phyloP scores from a whole-genome alignment of 164 flowering plant genomes.

The Dillenia suffruticosa region DNA sequence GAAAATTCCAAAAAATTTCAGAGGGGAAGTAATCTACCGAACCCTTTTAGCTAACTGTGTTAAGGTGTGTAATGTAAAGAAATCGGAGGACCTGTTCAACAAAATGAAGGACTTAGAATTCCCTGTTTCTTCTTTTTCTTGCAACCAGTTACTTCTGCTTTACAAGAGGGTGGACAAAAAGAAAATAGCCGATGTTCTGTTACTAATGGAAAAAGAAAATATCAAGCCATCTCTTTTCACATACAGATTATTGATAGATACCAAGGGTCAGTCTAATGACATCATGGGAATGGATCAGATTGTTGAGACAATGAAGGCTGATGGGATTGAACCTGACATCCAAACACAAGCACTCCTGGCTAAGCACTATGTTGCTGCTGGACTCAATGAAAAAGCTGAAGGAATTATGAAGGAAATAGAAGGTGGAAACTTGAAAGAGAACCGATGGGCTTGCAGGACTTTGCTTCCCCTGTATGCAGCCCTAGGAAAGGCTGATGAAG shows the following conservation, averaged over 20 bases:
- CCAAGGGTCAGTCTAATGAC: conserved; percentile 65
- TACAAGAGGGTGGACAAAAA: conserved; percentile 70
- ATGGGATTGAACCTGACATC: conserved; percentile 52
- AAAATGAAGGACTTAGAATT: conserved; percentile 71
- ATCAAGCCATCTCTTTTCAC: conserved; percentile 60
- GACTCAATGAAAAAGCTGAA: conserved; percentile 69
- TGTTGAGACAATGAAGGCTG: conserved; percentile 74
- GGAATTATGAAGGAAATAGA: conserved; percentile 69
- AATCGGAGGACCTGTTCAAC: conserved; percentile 75
- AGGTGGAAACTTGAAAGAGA: conserved; percentile 35
- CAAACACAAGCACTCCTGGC: conserved; percentile 34
- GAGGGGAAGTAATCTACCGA: conserved; percentile 58
- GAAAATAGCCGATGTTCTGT: conserved; percentile 72
- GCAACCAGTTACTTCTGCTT: conserved; percentile 76
- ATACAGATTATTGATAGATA: conserved; percentile 59
- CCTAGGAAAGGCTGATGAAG: conserved; percentile 68
- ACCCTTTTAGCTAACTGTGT: conserved; percentile 68
- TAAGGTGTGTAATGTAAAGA: conserved; percentile 27
- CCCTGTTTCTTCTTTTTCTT: conserved; percentile 53
- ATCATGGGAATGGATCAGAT: conserved; percentile 76
- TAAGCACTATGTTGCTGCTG: conserved; percentile 44
- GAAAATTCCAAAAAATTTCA: conserved; percentile 54
- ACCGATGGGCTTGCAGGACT: conserved; percentile 33
- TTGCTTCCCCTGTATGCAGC: conserved; percentile 67
- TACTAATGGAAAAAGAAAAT: conserved; percentile 81